Conservation (phyloP, 2,329 filamentous ascomycete species). For the Sarocladium oryzae region DNA sequence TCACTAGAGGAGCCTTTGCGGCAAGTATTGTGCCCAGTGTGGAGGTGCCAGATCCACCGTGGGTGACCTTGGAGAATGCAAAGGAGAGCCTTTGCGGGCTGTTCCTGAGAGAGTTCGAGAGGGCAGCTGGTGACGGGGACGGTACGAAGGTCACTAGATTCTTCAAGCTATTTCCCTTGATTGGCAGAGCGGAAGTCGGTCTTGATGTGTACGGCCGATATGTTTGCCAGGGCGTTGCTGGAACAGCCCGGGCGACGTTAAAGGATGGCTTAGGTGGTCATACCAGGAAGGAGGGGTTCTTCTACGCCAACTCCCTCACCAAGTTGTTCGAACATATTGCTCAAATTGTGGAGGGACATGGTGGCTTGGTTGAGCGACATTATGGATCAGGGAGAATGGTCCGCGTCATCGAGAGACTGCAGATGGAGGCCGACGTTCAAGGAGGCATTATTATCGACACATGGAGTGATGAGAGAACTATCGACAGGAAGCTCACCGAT, state of each 20-base stretch:
- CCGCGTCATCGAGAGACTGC: conserved; percentile 84
- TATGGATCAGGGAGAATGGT: conserved; percentile 93
- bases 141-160: conserved; percentile 87
- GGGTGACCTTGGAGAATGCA: conserved; percentile 77
- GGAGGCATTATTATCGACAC: conserved; percentile 93
- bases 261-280: conserved; percentile 54
- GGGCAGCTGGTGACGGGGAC: conserved; percentile 79
- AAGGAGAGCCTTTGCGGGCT: conserved; percentile 84
- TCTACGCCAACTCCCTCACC: conserved; percentile 85
- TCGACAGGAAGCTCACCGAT: conserved; percentile 84
- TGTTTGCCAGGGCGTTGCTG: conserved; percentile 90
- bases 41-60: conserved; percentile 88
- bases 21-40: conserved; percentile 90
- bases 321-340: conserved; percentile 96
- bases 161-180: conserved; percentile 95
- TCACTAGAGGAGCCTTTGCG: conserved; percentile 79
- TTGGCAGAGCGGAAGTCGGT: conserved; percentile 81
- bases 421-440: conserved; percentile 92
- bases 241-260: conserved; percentile 72
- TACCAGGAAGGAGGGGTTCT: conserved; percentile 65
- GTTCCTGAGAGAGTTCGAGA: conserved; percentile 92
- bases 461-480: conserved; percentile 81
- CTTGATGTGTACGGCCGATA: conserved; percentile 93
- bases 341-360: conserved; percentile 89
- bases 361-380: conserved; percentile 84